A percentile compares a stretch with the other conserved stretches of the same genome.
These are phyloP conservation scores for Dryadomyces sulphureus DNA, from an alignment of 2,329 filamentous ascomycete species.

Conservation along the genomic window DNA sequence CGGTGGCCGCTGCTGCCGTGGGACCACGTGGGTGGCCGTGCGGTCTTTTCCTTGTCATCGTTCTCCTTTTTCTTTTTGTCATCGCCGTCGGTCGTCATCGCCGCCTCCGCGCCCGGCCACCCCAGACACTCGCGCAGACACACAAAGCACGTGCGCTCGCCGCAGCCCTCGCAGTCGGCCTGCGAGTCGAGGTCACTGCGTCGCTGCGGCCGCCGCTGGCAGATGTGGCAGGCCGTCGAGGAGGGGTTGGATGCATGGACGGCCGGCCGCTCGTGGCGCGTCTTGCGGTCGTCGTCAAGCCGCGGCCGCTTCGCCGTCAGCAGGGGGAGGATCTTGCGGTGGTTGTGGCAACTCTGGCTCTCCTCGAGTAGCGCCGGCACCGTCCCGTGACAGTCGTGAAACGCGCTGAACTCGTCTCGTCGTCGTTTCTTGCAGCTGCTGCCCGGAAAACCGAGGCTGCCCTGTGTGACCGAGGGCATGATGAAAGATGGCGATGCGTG, in stretches of 20 bases:
- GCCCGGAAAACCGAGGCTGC: conserved; percentile 8
- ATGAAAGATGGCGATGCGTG: not conserved
- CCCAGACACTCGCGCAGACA: conserved; percentile 50
- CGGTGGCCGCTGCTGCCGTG: conserved; percentile 27
- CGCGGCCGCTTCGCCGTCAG: conserved; percentile 5
- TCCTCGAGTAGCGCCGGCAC: conserved; percentile 10
- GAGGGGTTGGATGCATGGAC: not conserved
- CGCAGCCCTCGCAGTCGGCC: conserved; percentile 47
- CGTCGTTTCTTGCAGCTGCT: conserved; percentile 25
- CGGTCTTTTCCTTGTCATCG: conserved; percentile 10
- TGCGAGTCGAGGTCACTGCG: conserved; percentile 53
- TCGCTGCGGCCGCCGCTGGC: conserved; percentile 48
- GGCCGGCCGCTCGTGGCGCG: not conserved
- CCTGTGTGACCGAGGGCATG: conserved; percentile 6
- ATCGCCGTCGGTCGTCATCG: conserved; percentile 4
- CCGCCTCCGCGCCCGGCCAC: conserved; percentile 18
- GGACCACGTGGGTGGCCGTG: conserved; percentile 22
- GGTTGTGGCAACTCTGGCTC: not conserved
- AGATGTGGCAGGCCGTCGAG: conserved; percentile 45
- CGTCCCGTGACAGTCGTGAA: conserved; percentile 8
- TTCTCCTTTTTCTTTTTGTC: not conserved
- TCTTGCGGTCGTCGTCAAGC: conserved; percentile 2
- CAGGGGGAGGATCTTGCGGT: conserved; percentile 4
- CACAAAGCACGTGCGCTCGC: conserved; percentile 50
- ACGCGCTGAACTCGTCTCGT: conserved; percentile 16